Percentiles rank a stretch among this genome's conserved stretches.
Conservation (phyloP, 331 rosid genomes). For the Arachis monticola region DNA sequence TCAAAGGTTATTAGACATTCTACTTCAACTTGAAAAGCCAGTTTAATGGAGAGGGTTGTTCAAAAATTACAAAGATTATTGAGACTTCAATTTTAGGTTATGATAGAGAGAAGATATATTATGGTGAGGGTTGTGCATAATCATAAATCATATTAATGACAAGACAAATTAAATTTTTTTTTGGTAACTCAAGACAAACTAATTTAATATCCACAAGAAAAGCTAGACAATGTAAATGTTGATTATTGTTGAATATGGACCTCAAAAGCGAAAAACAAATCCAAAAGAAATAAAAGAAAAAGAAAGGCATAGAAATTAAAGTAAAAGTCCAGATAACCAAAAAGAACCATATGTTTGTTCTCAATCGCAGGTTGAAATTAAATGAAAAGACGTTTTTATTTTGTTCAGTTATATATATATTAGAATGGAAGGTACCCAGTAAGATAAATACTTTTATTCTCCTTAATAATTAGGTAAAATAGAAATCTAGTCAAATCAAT, state of each 20-base stretch:
- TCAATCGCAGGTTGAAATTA: neutral
- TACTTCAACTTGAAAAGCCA: too few relatives aligned
- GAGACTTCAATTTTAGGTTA: too few relatives aligned
- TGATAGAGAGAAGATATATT: too few relatives aligned
- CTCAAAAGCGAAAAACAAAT: neutral
- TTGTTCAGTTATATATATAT: neutral
- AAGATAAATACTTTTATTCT: too few relatives aligned
- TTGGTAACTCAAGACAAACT: neutral
- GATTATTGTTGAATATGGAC: neutral
- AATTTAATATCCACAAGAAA: neutral
- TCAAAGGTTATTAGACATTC: too few relatives aligned
- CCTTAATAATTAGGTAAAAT: too few relatives aligned
- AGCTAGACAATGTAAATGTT: neutral
- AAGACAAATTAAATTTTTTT: neutral
- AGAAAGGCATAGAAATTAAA: neutral
- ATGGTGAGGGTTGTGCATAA: neutral
- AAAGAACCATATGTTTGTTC: slow-evolving; percentile 6
- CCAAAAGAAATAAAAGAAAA: neutral
- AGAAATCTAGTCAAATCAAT: too few relatives aligned
- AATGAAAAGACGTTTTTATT: neutral
- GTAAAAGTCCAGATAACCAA: neutral
- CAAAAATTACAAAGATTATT: too few relatives aligned
- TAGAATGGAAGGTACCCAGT: neutral
- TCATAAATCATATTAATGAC: neutral
- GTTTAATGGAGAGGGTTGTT: too few relatives aligned